Evolutionary conservation across 371 early-diverging fungal genomes (phyloP).

Genomic region (Entomophthora muscae): DNA sequence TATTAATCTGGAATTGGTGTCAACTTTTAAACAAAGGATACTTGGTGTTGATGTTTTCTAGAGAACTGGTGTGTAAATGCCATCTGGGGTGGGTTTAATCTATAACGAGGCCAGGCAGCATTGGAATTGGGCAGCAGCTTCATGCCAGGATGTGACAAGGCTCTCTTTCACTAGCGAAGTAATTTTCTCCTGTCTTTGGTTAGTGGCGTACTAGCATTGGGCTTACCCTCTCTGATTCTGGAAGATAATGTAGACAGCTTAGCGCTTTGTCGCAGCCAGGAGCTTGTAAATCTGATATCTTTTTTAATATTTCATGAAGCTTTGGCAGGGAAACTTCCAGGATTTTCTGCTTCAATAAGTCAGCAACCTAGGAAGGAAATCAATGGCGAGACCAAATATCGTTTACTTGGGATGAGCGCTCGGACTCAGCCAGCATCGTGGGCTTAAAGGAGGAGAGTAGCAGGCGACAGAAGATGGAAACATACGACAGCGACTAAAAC

Average conservation of each 20-base stretch:
- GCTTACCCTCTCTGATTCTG: not conserved
- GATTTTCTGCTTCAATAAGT: not conserved
- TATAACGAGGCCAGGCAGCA: not conserved
- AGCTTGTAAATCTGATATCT: not conserved
- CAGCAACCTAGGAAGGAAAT: not conserved
- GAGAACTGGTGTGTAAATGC: too few relatives aligned
- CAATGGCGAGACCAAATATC: not conserved
- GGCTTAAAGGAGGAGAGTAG: not conserved
- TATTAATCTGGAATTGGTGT: too few relatives aligned
- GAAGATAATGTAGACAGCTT: not conserved
- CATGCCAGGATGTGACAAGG: not conserved
- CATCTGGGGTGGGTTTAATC: too few relatives aligned
- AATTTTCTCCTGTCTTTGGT: not conserved
- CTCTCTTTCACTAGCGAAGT: not conserved
- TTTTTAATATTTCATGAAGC: not conserved
- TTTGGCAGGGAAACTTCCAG: not conserved
- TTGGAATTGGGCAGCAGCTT: not conserved
- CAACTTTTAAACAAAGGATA: too few relatives aligned
- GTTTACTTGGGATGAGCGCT: not conserved
- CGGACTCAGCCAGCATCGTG: not conserved
- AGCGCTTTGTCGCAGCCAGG: not conserved
- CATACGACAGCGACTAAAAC: not conserved
- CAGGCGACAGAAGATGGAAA: not conserved
- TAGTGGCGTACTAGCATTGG: not conserved
- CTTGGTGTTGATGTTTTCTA: too few relatives aligned